Conservation (phyloP, 2,329 filamentous ascomycete genomes). For the Polychaeton citri region DNA sequence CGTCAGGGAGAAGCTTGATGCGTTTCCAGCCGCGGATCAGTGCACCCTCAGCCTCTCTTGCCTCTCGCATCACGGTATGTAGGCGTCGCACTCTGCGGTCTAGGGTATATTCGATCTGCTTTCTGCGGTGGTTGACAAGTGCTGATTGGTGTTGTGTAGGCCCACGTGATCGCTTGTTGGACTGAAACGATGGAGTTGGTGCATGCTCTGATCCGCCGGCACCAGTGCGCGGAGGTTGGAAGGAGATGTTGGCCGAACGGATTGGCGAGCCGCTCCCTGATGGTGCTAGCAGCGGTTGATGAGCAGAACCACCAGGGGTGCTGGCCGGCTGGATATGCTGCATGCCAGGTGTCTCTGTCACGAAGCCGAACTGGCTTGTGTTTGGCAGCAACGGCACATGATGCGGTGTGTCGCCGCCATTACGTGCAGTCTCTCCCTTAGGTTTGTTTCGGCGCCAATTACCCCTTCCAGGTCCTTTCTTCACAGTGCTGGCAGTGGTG, state of each 20-base stretch:
- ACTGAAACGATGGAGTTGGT: conserved; percentile 20
- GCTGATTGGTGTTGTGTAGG: conserved; percentile 72
- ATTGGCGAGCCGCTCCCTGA: conserved; percentile 3
- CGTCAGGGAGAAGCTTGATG: conserved; percentile 35
- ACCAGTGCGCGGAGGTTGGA: conserved; percentile 9
- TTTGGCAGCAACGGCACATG: conserved; percentile 22
- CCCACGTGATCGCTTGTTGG: conserved; percentile 49
- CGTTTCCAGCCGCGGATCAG: conserved; percentile 55
- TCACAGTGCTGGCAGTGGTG: conserved; percentile 15
- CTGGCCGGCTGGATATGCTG: conserved; percentile 5
- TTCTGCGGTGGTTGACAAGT: conserved; percentile 63
- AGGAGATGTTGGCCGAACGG: conserved; percentile 8
- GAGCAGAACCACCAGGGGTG: conserved; percentile 2
- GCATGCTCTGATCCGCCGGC: conserved; percentile 13
- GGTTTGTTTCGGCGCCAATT: conserved; percentile 33
- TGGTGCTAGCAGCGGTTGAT: conserved; percentile 1
- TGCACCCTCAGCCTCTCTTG: conserved; percentile 50
- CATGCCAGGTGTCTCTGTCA: conserved; percentile 10
- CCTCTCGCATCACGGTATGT: conserved; percentile 50
- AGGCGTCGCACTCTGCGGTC: conserved; percentile 57
- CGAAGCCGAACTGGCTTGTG: conserved; percentile 15
- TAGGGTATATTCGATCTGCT: conserved; percentile 70
- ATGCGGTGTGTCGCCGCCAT: conserved; percentile 12
- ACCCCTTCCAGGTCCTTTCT: conserved; percentile 35
- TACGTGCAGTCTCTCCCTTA: conserved; percentile 6